Conservation (phyloP, 306 rosid genomes). For the Acacia melanoxylon region DNA sequence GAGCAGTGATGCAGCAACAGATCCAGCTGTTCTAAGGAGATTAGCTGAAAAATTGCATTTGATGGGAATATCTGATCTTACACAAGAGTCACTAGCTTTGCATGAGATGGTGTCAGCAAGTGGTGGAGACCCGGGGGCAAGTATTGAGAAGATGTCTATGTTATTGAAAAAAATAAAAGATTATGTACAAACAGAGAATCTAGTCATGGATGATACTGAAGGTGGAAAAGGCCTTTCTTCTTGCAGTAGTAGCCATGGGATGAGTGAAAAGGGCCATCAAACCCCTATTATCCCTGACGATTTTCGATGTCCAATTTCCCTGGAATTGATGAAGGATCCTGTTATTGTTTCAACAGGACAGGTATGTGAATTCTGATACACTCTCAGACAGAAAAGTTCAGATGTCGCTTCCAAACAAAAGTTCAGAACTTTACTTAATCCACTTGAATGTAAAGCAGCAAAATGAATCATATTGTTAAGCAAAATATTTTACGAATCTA, state of each 20-base stretch:
- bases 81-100: slow-evolving; percentile 87
- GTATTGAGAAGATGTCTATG: slow-evolving; percentile 85
- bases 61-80: slow-evolving; percentile 75
- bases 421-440: background rate
- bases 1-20: slow-evolving; percentile 52
- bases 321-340: slow-evolving; percentile 96
- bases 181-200: slow-evolving; percentile 79
- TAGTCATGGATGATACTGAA: slow-evolving; percentile 46
- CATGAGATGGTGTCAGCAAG: slow-evolving; percentile 84
- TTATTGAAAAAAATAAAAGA: slow-evolving; percentile 81
- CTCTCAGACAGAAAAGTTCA: slow-evolving; percentile 26
- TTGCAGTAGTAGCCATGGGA: slow-evolving; percentile 49
- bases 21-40: slow-evolving; percentile 61
- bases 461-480: slow-evolving; percentile 8
- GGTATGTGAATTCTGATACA: slow-evolving; percentile 51
- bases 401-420: slow-evolving; percentile 6
- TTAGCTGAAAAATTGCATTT: slow-evolving; percentile 78
- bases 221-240: slow-evolving; percentile 47
- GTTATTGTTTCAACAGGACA: slow-evolving; percentile 99
- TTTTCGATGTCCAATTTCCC: slow-evolving; percentile 94
- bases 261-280: slow-evolving; percentile 54
- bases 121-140: slow-evolving; percentile 85
- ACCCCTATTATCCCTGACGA: slow-evolving; percentile 74
- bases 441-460: slow-evolving; percentile 24
- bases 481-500: slow-evolving; percentile 11